phyloP scores from a whole-genome alignment of 2,329 filamentous ascomycete species.

The Alternaria triticimaculans region DNA sequence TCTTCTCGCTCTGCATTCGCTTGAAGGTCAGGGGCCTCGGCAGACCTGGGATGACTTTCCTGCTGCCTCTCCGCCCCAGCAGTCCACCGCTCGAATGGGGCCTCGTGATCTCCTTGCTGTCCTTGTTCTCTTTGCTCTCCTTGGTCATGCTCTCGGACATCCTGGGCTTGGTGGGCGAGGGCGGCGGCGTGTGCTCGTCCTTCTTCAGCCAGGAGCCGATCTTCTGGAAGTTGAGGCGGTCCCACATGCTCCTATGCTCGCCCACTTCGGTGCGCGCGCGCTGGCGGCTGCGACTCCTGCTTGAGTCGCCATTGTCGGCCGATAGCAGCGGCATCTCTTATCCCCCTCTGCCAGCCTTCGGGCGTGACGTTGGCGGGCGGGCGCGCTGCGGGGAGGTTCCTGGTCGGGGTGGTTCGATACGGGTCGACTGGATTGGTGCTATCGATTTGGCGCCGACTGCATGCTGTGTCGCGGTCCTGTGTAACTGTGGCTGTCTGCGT shows the following conservation, averaged over 20 bases:
- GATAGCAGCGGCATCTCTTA: constrained; percentile 36
- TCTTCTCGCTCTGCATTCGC: constrained; percentile 80
- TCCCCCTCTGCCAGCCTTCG: constrained; percentile 9
- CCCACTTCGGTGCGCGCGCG: constrained; percentile 42
- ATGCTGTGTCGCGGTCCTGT: constrained; percentile 40
- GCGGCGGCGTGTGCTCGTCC: constrained; percentile 44
- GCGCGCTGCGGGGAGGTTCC: constrained; percentile 18
- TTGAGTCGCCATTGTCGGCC: constrained; percentile 36
- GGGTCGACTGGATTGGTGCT: constrained; percentile 32
- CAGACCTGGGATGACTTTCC: constrained; percentile 77
- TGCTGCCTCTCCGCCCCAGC: constrained; percentile 40
- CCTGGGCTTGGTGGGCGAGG: constrained; percentile 18
- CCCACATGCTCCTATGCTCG: constrained; percentile 47
- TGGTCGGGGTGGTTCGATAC: constrained; percentile 2
- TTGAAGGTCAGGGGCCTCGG: constrained; percentile 80
- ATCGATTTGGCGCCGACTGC: constrained; percentile 40
- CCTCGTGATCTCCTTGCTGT: constrained; percentile 40
- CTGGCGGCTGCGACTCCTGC: constrained; percentile 41
- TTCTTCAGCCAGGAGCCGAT: constrained; percentile 51
- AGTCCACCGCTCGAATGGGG: constrained; percentile 44
- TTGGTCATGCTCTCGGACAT: constrained; percentile 19
- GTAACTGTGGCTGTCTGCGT: constrained; percentile 39
- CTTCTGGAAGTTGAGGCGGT: constrained; percentile 48
- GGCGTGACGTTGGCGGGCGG: constrained; percentile 7
- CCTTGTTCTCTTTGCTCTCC: constrained; percentile 27